A percentile compares a stretch with the other conserved stretches of the same genome.
phyloP scores from a whole-genome alignment of 2,329 filamentous ascomycete genomes.

The Apiospora kogelbergensis region DNA sequence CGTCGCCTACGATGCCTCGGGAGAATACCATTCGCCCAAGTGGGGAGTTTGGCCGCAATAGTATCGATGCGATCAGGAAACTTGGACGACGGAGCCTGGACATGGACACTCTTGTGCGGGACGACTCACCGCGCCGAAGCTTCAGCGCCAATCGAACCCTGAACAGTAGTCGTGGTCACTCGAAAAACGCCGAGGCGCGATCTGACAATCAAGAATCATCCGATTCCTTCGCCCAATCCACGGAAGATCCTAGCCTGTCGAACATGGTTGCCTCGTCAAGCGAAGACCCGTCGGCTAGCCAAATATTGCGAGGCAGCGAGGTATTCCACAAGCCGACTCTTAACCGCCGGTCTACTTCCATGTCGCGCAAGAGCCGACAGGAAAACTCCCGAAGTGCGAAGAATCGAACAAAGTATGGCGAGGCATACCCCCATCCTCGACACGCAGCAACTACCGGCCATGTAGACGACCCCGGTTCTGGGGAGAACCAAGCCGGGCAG shows the following conservation, averaged over 20 bases:
- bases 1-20: conserved; percentile 43
- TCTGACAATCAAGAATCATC: conserved; percentile 62
- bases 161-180: conserved; percentile 43
- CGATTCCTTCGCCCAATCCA: conserved; percentile 73
- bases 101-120: conserved; percentile 41
- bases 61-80: conserved; percentile 52
- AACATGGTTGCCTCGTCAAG: conserved; percentile 67
- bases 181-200: conserved; percentile 40
- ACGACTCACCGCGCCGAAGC: conserved; percentile 55
- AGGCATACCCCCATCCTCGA: conserved; percentile 3
- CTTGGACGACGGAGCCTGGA: conserved; percentile 54
- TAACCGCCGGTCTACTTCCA: conserved; percentile 44
- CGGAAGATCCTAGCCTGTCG: conserved; percentile 73
- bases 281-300: conserved; percentile 84
- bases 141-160: conserved; percentile 60
- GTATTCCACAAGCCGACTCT: conserved; percentile 83
- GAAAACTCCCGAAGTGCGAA: not conserved
- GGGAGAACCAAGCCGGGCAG: conserved; percentile 26
- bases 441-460: conserved; percentile 38
- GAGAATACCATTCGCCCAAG: conserved; percentile 55
- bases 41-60: conserved; percentile 50
- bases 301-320: conserved; percentile 83
- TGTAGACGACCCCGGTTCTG: conserved; percentile 28
- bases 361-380: conserved; percentile 22
- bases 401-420: not conserved